Base-by-base conservation (phyloP, 1,139 yeast genomes). In the Zygotorulaspora mrakii region DNA sequence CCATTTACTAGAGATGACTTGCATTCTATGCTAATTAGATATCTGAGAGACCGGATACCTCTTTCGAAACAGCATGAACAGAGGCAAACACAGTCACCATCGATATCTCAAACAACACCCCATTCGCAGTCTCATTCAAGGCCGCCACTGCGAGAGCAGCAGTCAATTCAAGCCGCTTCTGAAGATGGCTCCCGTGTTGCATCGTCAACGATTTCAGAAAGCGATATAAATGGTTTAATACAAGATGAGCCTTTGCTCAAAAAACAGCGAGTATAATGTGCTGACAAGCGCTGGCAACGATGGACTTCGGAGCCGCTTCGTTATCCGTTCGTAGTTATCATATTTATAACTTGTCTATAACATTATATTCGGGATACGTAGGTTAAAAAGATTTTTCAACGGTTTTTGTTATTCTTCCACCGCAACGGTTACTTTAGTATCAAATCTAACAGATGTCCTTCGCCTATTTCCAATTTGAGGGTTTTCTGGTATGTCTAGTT, bases 1-100 rank as follows among this genome's bases (percentile, higher is more conserved):
- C 97, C 97, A 1, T 89, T 89, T 60, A 82, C 94, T 4, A 85
- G 83, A 57, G 88, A 81, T 50, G 95, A 86, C 58, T 69, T 88
- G 42, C 84, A 82, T 57, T 71, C 79, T 41, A 83, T 85, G 58
- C 66, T 86, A 43, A 78, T 83, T 46, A 81, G 86, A 56, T 88
- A 86, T 59, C 64, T 82, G 44, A 61, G 57, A 31, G 54, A 61
- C 24, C 56, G 69, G 39, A 54, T 64, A 2, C 71, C 71, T 3
- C 40, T 65, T 31, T 46, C 57, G 16, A 45, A 48, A 37, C 45
- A 43, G 23, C 45, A 39, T 24, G 41, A 36, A 20, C 40, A 32
- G 11, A 28, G 35, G 26, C 32, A 32, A 18, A 32, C 41, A 3
- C 43, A 37, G 16, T 22, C 42, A 13, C 39, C 36, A 12, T 36